These are phyloP conservation scores for Puccinia coronata DNA, from an alignment of 1,284 basidiomycete genomes.

Conservation along the genomic window DNA sequence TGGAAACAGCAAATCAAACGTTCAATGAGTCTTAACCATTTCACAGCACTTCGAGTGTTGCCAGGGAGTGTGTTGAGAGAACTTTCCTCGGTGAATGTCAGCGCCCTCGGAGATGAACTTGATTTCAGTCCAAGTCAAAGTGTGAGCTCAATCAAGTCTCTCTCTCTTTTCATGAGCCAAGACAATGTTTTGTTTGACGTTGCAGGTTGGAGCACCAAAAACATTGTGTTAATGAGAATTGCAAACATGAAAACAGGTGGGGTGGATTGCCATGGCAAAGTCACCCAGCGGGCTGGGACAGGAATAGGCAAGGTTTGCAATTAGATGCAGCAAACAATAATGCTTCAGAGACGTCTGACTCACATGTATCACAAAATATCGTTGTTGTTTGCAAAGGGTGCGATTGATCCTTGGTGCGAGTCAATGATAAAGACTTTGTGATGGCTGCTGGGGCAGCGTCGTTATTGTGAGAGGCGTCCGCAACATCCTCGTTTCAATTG, in stretches of 20 bases:
- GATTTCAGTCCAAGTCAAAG: not conserved
- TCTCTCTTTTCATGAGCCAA: constrained; percentile 9
- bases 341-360: no score
- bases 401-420: no score
- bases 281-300: not conserved
- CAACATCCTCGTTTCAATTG: no score
- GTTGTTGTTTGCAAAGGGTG: no score
- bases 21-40: not conserved
- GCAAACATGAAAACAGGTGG: not conserved
- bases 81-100: not conserved
- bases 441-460: no score
- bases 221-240: not conserved
- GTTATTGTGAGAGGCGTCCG: not conserved
- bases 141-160: not conserved
- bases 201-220: not conserved
- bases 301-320: no score
- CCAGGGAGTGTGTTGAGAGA: not conserved
- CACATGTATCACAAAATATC: no score
- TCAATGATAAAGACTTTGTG: no score
- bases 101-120: not conserved
- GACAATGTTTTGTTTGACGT: not conserved
- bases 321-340: no score
- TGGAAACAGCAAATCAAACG: not conserved
- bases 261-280: not conserved
- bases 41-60: not conserved